Evolutionary conservation across 2,329 filamentous ascomycete genomes (phyloP).

Genomic region (Domatiomyces catenatus): DNA sequence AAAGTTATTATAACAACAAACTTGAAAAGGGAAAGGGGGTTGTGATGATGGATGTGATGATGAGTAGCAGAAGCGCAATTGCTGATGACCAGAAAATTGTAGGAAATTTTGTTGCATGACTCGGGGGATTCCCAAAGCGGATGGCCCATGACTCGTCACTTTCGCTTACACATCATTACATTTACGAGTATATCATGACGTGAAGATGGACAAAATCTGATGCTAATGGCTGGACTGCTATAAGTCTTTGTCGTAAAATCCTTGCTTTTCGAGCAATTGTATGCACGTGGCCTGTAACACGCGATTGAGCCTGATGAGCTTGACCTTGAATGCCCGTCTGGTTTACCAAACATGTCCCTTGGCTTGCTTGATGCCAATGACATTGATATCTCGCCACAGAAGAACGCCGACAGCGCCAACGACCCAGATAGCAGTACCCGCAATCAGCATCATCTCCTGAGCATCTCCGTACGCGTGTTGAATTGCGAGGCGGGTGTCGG

Average conservation of each 20-base stretch:
- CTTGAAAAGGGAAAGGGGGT: background rate
- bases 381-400: constrained; percentile 3
- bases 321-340: no score
- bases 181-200: no score
- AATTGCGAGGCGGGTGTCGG: constrained; percentile 28
- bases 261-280: no score
- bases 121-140: no score
- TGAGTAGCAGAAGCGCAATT: background rate
- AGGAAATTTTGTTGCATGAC: background rate
- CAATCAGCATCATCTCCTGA: constrained; percentile 29
- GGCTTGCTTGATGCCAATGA: constrained; percentile 2
- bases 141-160: no score
- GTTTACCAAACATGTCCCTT: no score
- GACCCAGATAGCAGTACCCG: constrained; percentile 17
- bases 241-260: no score
- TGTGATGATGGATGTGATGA: background rate
- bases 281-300: no score
- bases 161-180: no score
- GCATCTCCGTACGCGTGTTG: constrained; percentile 31
- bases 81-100: background rate
- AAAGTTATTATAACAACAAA: background rate
- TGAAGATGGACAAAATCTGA: no score
- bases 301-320: no score
- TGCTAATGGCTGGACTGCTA: no score
- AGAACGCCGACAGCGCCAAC: constrained; percentile 13